Base-by-base conservation (phyloP, 1,284 basidiomycete genomes). In the Melampsora abietis-canadensis region DNA sequence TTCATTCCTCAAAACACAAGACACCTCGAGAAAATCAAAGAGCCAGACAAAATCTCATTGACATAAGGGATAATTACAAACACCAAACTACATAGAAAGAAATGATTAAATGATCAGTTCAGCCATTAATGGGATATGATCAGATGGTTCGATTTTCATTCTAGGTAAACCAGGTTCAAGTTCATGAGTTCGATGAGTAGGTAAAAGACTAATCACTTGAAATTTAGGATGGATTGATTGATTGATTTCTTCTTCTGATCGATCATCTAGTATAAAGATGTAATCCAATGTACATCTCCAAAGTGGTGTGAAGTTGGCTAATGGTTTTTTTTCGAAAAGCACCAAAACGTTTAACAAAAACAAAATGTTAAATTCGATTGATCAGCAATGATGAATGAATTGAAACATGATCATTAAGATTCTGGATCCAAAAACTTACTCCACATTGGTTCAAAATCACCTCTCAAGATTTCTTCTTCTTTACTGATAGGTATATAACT, bases 271-370 rank as follows among this genome's bases (percentile, higher is more conserved):
- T 6, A 74, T 51, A 62, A 62, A 74, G 44, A 74, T 74, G 24
- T 74, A 74, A 59, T 74, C 70, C 17, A 74, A 46, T 15, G 70
- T 74, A 62, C 64, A 66, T 61, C 70, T 66, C 70, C 70, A 74
- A 21, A 74, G 46, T 24, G 70, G 64, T 44, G 70, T 74, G 21
- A 74, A 74, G 34, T 74, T 74, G 14, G 70, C 69, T 73, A 12
- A n/a, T n/a, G n/a, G n/a, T n/a, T n/a, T n/a, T n/a, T n/a, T n/a
- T 27, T 6, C 7, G 7, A 61, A 61, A 5, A 60, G 6, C n/a
- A 61, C 17, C 4, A 5, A 34, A 62, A 24, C 46, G n/a, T 54
- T 12, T 6, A 54, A 21, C 14, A 5, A 68, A 31, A 37, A 24
- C 17, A 27, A 21, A 37, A 67, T 30, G 47, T 2, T 17, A 30